phyloP scores from a whole-genome alignment of 768 basidiomycete species.

The Lactifluus subvellereus region DNA sequence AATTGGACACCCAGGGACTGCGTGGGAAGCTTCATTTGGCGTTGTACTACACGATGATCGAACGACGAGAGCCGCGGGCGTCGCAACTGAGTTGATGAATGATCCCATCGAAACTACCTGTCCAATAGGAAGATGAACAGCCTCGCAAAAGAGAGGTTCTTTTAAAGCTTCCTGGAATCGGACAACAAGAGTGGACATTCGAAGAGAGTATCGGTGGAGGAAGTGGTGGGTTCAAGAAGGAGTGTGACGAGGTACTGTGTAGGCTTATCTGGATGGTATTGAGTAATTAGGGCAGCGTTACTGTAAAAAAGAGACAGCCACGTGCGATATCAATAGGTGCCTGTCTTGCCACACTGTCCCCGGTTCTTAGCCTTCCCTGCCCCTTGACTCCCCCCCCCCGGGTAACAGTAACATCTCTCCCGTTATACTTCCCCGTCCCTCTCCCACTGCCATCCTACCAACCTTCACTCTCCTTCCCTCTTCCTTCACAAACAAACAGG shows the following conservation, averaged over 20 bases:
- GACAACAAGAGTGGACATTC: neutral
- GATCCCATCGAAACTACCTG: neutral
- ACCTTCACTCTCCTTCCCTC: conserved; percentile 1
- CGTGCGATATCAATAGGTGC: neutral
- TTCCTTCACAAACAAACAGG: neutral
- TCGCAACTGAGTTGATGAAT: conserved; percentile 6
- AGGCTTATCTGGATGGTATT: too few species aligned
- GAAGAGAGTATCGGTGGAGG: neutral
- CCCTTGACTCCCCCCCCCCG: neutral
- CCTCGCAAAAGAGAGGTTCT: neutral
- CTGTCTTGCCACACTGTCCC: neutral
- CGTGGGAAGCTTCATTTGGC: conserved; percentile 1
- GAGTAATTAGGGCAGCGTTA: too few species aligned
- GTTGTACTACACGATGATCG: neutral
- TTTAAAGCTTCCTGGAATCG: neutral
- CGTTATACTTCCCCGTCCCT: neutral
- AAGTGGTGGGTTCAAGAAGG: neutral
- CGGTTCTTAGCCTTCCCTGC: neutral
- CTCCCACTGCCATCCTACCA: neutral
- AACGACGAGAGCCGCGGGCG: neutral
- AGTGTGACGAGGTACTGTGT: too few species aligned
- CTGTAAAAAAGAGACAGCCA: neutral
- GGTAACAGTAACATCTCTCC: neutral
- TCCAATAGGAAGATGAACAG: neutral
- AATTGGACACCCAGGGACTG: neutral